Evolutionary conservation across 164 flowering plant species (phyloP), one percentile per base, ranked within the genome.

Genomic region (Liquidambar formosana): DNA sequence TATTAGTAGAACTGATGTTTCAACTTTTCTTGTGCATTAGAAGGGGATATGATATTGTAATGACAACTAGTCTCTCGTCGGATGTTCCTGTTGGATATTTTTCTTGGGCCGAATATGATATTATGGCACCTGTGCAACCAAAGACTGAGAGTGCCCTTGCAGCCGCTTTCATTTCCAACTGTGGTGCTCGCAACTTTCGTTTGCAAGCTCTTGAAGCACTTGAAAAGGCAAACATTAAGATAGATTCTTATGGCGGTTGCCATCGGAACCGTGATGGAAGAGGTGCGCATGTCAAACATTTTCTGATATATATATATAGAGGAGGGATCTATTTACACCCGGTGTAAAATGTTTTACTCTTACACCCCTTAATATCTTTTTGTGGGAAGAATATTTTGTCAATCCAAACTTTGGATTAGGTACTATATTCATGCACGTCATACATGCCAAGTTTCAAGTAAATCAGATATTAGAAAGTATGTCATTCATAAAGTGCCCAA

Each of bases 11-110:
- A n/a, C 58, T 57, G 16, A 53, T 47, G 14, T 65, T 65, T 16
- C 11, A 13, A 21, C 4, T 51, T 68, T 58, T 63, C 53, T 43
- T 70, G 63, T 75, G 65, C 73, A 41, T 66, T 71, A 95, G 98
- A 87, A 89, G 71, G 76, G 97, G 99, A 21, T 89, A 76, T 78
- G 67, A 71, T 44, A 70, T 95, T 69, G 77, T 93, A 21, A 95
- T 93, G 99, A 95, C 99, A 26, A 93, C 98, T 12, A 93, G 98
- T 80, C 99, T 95, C 59, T 93, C 99, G 41, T 95, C 99, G 1
- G 99, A 95, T 91, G 99, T 95, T 77, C 99, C 99, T 56, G 99
- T 93, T 76, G 99, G 99, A 57, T 95, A 95, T 71, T 95, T 95
- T 74, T 95, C 99, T 26, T 95, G 99, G 99, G 93, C 92, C 58